Evolutionary conservation across 352 stramenopile species (phyloP).

Genomic region (Globisporangium irregulare): DNA sequence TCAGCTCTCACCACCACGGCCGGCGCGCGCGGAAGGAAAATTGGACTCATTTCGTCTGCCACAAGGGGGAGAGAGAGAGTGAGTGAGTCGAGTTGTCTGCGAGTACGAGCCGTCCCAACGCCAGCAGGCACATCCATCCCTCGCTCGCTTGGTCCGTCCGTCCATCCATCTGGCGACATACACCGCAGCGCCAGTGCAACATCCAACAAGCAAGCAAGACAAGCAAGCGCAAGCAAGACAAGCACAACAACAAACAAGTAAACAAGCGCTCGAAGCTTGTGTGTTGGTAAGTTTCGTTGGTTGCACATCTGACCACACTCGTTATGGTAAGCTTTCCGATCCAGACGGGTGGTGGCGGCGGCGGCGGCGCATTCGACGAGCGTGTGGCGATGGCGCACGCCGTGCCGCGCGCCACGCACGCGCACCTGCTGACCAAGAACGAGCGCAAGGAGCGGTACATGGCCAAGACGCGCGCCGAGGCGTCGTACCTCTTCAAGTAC

Average conservation of each 20-base stretch:
- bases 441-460: constrained; percentile 71
- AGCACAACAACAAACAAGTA: neutral
- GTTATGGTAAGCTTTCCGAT: constrained; percentile 32
- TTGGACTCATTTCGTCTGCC: neutral
- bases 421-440: constrained; percentile 36
- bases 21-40: neutral
- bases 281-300: neutral
- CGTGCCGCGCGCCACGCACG: constrained; percentile 2
- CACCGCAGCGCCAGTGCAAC: neutral
- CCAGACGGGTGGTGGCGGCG: constrained; percentile 4
- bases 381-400: neutral
- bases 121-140: neutral
- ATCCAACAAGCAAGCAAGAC: neutral
- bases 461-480: constrained; percentile 65
- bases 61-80: neutral
- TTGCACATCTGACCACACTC: neutral
- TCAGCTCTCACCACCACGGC: neutral
- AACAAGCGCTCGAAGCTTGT: constrained; percentile 7
- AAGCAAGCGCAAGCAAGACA: neutral
- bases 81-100: neutral
- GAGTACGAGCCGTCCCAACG: neutral
- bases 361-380: constrained; percentile 1
- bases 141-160: neutral
- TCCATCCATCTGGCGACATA: neutral
- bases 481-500: constrained; percentile 85